Evolutionary conservation across 2,329 filamentous ascomycete species (phyloP), one percentile per base, ranked within the genome.

Genomic region (Aureobasidium sp.): DNA sequence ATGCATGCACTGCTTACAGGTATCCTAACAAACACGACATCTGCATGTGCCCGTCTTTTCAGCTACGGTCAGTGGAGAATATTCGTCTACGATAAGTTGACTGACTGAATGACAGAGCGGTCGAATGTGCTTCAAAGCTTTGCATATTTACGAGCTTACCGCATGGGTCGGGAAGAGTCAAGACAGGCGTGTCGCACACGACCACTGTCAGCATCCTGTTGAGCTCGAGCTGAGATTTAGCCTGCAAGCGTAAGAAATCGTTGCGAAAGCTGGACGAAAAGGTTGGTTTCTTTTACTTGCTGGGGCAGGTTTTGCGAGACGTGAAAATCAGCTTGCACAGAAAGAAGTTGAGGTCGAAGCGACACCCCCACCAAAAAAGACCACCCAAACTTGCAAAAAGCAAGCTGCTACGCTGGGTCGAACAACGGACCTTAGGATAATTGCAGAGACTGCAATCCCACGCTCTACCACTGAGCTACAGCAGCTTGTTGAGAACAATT

Each of bases 401-500:
- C 7, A 60, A 60, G 57, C 57, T 60, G 57, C 57, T 60, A 60
- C 57, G 57, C 57, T 60, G 57, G 57, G 36, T 60, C 57, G 57
- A 60, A 60, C 57, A 60, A 60, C 57, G 57, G 57, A 60, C 57
- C 57, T 60, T 60, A 60, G 57, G 57, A 60, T 60, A 34, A 60
- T 22, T 60, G 57, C 57, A 51, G 47, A 41, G 14, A 51, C 57
- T 60, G 57, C 57, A 60, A 60, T 60, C 57, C 57, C 57, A 60
- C 57, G 57, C 57, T 60, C 57, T 60, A 60, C 57, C 57, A 60
- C 57, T 60, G 57, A 60, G 57, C 57, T 60, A 60, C 57, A 60
- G 57, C 57, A 60, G 57, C 57, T 60, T 60, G 22, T 42, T 56
- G 27, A 11, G 2, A 15, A 14, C 4, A 1, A 9, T 41, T 20